Conservation (phyloP, 345 rosid species). For the Melastoma malabathricum region DNA sequence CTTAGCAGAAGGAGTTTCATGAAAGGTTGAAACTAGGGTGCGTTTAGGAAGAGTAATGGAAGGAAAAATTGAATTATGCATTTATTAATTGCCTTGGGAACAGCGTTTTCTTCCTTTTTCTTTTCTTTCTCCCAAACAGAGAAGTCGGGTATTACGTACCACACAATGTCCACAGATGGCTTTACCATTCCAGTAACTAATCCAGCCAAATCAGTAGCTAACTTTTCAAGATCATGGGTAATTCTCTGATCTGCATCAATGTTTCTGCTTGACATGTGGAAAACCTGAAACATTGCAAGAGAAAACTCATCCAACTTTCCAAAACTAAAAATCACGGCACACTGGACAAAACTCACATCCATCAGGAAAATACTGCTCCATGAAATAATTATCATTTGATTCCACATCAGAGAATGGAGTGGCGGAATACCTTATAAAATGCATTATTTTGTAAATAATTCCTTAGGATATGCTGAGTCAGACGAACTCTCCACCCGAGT, state of each 20-base stretch:
- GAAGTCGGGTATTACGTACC: slow-evolving; percentile 34
- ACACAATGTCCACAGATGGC: slow-evolving; percentile 89
- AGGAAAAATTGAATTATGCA: too few relatives aligned
- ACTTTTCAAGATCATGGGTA: slow-evolving; percentile 84
- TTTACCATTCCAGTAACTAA: slow-evolving; percentile 97
- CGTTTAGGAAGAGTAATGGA: too few relatives aligned
- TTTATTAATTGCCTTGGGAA: too few relatives aligned
- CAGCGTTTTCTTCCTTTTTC: too few relatives aligned
- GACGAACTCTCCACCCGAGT: slow-evolving; percentile 89
- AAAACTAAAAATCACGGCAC: too few relatives aligned
- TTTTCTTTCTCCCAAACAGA: too few relatives aligned
- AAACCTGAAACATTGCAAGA: slow-evolving; percentile 38
- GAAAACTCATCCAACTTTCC: background rate
- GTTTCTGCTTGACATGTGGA: slow-evolving; percentile 71
- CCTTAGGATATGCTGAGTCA: slow-evolving; percentile 81
- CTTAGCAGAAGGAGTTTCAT: background rate
- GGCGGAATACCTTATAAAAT: slow-evolving; percentile 67
- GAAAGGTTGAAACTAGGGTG: background rate
- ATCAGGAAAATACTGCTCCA: too few relatives aligned
- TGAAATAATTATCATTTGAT: too few relatives aligned
- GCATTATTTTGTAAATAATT: slow-evolving; percentile 86
- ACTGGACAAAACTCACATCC: too few relatives aligned
- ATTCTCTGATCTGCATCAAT: slow-evolving; percentile 97
- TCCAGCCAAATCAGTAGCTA: slow-evolving; percentile 75
- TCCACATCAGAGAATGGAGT: too few relatives aligned